Percentiles rank a stretch among this genome's conserved stretches.
Conservation (phyloP, 2,329 filamentous ascomycete species). For the Penicillium sp. region DNA sequence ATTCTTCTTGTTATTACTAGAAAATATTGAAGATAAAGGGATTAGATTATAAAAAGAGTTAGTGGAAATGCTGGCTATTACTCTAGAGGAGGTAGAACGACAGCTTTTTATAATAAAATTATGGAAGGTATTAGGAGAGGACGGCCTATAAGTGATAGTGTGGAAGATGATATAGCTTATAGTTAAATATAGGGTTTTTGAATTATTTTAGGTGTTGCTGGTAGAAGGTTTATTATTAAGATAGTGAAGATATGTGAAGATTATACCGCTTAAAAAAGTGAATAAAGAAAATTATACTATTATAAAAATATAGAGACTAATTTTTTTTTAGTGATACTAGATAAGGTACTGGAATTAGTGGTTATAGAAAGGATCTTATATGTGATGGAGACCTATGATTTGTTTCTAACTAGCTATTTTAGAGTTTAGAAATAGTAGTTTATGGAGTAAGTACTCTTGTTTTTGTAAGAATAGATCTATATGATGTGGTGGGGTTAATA, state of each 20-base stretch:
- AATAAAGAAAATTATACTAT: conserved; percentile 24
- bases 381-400: conserved; percentile 27
- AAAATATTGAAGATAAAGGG: conserved; percentile 18
- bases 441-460: conserved; percentile 35
- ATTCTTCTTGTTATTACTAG: conserved; percentile 19
- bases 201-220: conserved; percentile 22
- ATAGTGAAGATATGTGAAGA: conserved; percentile 22
- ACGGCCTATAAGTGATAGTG: conserved; percentile 21
- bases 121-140: conserved; percentile 1
- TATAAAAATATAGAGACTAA: conserved; percentile 24
- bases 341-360: conserved; percentile 34
- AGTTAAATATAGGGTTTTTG: conserved; percentile 21
- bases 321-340: conserved; percentile 30
- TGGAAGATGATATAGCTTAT: conserved; percentile 27
- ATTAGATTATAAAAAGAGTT: conserved; percentile 12
- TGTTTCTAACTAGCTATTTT: conserved; percentile 24
- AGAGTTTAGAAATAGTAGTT: conserved; percentile 39
- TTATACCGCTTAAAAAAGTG: conserved; percentile 25
- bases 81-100: conserved; percentile 25
- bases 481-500: conserved; percentile 25
- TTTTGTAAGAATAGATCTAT: conserved; percentile 31
- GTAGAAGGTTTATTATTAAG: conserved; percentile 14
- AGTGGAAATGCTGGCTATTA: conserved; percentile 14
- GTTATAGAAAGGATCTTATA: conserved; percentile 33
- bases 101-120: conserved; percentile 12